These are phyloP conservation scores for Proliferodiscus dingleyae DNA, from an alignment of 2,329 filamentous ascomycete genomes.

Conservation along the genomic window DNA sequence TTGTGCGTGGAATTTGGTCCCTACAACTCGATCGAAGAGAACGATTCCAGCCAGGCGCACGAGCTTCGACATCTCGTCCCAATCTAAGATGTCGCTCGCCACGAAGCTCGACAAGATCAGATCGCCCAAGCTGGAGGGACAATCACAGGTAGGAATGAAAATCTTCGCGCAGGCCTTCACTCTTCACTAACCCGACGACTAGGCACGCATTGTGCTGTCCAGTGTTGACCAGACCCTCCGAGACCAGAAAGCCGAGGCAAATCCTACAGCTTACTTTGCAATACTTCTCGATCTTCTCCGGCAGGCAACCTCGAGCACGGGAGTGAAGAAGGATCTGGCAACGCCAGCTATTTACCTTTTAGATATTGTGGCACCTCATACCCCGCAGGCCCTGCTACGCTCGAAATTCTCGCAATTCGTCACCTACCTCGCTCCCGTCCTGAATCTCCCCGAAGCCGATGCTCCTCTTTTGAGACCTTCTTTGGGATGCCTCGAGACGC, in stretches of 20 bases:
- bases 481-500: conserved; percentile 89
- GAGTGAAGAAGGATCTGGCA: conserved; percentile 75
- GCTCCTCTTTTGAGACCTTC: conserved; percentile 81
- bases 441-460: conserved; percentile 76
- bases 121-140: conserved; percentile 91
- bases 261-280: conserved; percentile 89
- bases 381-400: conserved; percentile 80
- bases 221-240: conserved; percentile 91
- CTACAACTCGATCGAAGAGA: too few relatives aligned
- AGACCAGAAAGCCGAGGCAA: conserved; percentile 77
- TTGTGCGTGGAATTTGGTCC: conserved; percentile 4
- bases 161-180: too few relatives aligned
- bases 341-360: conserved; percentile 91
- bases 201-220: conserved; percentile 82
- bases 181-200: conserved; percentile 10
- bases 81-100: conserved; percentile 56
- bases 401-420: conserved; percentile 95
- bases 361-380: conserved; percentile 81
- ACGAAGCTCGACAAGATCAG: conserved; percentile 97
- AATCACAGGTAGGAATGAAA: conserved; percentile 67
- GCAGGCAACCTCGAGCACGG: conserved; percentile 62
- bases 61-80: conserved; percentile 20
- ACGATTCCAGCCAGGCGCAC: conserved; percentile 26
- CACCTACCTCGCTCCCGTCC: conserved; percentile 74
- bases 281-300: conserved; percentile 85